phyloP scores from a whole-genome alignment of 768 basidiomycete genomes.

The Coprinopsis strossmayeri region DNA sequence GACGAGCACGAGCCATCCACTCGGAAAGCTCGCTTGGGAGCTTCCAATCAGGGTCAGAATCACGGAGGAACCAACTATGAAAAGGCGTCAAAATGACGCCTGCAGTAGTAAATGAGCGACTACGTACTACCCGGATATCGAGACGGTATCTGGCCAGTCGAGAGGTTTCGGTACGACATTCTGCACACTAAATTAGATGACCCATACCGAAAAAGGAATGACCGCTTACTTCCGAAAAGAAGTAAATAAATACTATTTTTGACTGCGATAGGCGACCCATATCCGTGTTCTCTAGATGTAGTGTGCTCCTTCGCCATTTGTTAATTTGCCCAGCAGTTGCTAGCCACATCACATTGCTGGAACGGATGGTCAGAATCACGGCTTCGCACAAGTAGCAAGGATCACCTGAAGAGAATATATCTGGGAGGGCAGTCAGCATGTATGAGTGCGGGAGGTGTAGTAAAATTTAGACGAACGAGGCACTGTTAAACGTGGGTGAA shows the following conservation, averaged over 20 bases:
- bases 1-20: slow-evolving; percentile 51
- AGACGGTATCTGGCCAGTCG: slow-evolving; percentile 58
- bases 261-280: slow-evolving; percentile 53
- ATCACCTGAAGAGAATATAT: slow-evolving; percentile 53
- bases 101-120: neutral
- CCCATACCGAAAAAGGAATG: neutral
- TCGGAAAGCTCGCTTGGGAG: slow-evolving; percentile 41
- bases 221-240: slow-evolving; percentile 47
- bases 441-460: neutral
- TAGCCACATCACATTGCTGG: slow-evolving; percentile 55
- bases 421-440: slow-evolving; percentile 18
- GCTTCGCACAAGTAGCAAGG: too few relatives aligned
- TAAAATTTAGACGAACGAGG: slow-evolving; percentile 42
- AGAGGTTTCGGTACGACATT: slow-evolving; percentile 65
- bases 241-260: slow-evolving; percentile 61
- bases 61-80: slow-evolving; percentile 58
- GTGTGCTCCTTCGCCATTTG: slow-evolving; percentile 48
- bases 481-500: slow-evolving; percentile 52
- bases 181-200: slow-evolving; percentile 15
- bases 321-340: slow-evolving; percentile 64
- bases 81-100: neutral
- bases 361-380: too few relatives aligned
- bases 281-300: slow-evolving; percentile 46
- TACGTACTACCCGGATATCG: slow-evolving; percentile 50
- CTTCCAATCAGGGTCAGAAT: slow-evolving; percentile 53